These are phyloP conservation scores for Ceratonia siliqua DNA, from an alignment of 306 rosid species.

Conservation along the genomic window DNA sequence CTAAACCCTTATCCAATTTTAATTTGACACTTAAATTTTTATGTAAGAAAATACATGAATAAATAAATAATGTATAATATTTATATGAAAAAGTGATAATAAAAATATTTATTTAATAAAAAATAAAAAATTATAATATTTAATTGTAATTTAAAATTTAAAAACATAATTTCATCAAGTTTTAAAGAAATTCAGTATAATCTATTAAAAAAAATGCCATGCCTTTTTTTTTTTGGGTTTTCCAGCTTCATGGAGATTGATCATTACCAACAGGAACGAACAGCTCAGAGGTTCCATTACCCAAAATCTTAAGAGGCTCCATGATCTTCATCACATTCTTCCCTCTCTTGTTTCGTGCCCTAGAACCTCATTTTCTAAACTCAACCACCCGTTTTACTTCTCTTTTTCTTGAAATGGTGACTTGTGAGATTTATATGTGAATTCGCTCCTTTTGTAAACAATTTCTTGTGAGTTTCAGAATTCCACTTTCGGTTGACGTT, in stretches of 20 bases:
- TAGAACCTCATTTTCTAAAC: not conserved
- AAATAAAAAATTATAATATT: no score
- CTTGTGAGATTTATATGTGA: slow-evolving; percentile 1
- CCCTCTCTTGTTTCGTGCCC: not conserved
- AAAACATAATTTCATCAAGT: no score
- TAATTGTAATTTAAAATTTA: no score
- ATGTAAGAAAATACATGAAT: no score
- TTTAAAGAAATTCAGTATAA: no score
- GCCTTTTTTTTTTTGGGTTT: not conserved
- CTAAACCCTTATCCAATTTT: no score
- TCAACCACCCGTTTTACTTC: not conserved
- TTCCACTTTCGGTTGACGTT: slow-evolving; percentile 14
- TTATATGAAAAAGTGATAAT: no score
- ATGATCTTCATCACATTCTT: slow-evolving; percentile 24
- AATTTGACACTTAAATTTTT: no score
- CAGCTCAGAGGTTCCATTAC: slow-evolving; percentile 15
- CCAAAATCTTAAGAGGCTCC: slow-evolving; percentile 7
- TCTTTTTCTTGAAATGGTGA: not conserved
- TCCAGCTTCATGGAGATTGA: slow-evolving; percentile 42
- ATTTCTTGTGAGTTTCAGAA: not conserved
- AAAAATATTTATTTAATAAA: no score
- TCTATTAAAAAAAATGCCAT: not conserved
- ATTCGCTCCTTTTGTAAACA: not conserved
- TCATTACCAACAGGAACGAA: slow-evolving; percentile 15
- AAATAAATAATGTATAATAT: no score